Evolutionary conservation across 2,329 filamentous ascomycete genomes (phyloP).

Genomic region (Aspergillus niger): DNA sequence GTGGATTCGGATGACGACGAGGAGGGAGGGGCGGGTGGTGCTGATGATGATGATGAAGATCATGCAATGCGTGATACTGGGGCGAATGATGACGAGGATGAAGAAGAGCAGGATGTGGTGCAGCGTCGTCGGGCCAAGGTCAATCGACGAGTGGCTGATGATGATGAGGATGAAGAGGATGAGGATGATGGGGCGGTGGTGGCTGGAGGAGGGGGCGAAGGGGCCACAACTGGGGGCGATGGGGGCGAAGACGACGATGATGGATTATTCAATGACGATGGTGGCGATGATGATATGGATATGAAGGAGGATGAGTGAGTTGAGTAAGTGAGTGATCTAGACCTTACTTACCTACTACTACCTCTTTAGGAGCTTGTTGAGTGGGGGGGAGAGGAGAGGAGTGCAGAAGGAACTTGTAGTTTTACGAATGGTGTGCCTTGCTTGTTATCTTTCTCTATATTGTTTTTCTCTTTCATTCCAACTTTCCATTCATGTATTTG

Average conservation of each 20-base stretch:
- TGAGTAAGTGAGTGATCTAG: slow-evolving; percentile 7
- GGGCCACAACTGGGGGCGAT: neutral
- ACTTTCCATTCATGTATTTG: slow-evolving; percentile 15
- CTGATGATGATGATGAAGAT: slow-evolving; percentile 25
- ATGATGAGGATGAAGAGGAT: slow-evolving; percentile 46
- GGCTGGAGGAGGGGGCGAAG: slow-evolving; percentile 7
- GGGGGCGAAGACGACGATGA: slow-evolving; percentile 33
- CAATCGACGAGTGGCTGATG: slow-evolving; percentile 39
- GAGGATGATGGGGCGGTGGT: slow-evolving; percentile 41
- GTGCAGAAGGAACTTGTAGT: neutral
- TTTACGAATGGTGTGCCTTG: slow-evolving; percentile 8
- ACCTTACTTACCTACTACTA: neutral
- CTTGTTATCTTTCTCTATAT: slow-evolving; percentile 19
- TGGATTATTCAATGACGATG: slow-evolving; percentile 40
- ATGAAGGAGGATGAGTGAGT: slow-evolving; percentile 39
- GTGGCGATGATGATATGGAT: slow-evolving; percentile 36
- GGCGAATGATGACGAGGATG: slow-evolving; percentile 32
- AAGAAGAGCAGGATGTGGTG: slow-evolving; percentile 29
- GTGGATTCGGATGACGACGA: slow-evolving; percentile 66
- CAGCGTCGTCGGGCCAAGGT: slow-evolving; percentile 38
- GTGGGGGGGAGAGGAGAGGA: neutral
- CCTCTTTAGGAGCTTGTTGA: neutral
- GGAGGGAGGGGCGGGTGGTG: slow-evolving; percentile 47
- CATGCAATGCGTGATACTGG: slow-evolving; percentile 30
- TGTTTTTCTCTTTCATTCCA: slow-evolving; percentile 20